Conservation (phyloP, 805 yeast species). For the Candida ovalis region DNA sequence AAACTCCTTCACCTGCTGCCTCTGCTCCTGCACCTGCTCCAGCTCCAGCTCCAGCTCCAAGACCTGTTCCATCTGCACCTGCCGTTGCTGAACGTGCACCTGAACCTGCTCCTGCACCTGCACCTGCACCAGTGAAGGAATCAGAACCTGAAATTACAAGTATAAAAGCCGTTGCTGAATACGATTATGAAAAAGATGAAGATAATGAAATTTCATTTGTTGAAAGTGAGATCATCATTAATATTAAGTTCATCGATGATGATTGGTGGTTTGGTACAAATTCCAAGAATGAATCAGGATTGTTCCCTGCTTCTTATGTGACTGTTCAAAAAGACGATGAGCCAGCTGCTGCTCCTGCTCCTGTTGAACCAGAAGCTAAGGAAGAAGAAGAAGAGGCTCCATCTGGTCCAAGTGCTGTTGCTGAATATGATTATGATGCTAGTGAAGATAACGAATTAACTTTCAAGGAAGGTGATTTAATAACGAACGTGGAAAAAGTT, state of each 20-base stretch:
- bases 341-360: slow-evolving; percentile 15
- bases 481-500: slow-evolving; percentile 78
- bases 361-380: slow-evolving; percentile 20
- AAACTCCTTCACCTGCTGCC: slow-evolving; percentile 6
- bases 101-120: slow-evolving; percentile 16
- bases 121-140: slow-evolving; percentile 5
- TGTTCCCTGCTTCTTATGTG: slow-evolving; percentile 57
- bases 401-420: slow-evolving; percentile 48
- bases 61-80: slow-evolving; percentile 6
- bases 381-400: slow-evolving; percentile 21
- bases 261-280: slow-evolving; percentile 61
- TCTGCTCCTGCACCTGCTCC: slow-evolving; percentile 26
- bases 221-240: slow-evolving; percentile 65
- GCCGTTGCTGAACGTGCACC: slow-evolving; percentile 14
- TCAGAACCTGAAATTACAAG: slow-evolving; percentile 23
- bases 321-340: slow-evolving; percentile 29
- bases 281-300: slow-evolving; percentile 42
- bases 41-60: slow-evolving; percentile 6
- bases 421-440: slow-evolving; percentile 80
- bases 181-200: slow-evolving; percentile 73
- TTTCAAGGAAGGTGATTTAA: slow-evolving; percentile 79
- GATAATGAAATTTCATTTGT: slow-evolving; percentile 67
- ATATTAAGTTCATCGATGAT: slow-evolving; percentile 66
- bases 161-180: slow-evolving; percentile 66
- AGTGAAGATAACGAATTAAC: slow-evolving; percentile 88